phyloP scores from a whole-genome alignment of 352 stramenopile species.

The Elongisporangium prolatum region DNA sequence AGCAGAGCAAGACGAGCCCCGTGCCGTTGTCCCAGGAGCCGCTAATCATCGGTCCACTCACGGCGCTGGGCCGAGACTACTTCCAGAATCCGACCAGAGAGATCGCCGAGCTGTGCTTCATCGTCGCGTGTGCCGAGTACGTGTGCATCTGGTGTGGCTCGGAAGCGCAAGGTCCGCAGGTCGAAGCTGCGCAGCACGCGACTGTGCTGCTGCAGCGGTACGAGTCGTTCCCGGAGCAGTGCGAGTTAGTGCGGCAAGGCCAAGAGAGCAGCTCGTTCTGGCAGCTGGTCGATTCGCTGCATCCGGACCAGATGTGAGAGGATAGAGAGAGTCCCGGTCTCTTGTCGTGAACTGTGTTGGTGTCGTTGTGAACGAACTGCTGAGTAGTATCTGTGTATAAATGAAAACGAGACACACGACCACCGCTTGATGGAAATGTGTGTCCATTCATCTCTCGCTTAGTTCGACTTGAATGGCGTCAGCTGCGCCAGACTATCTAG shows the following conservation, averaged over 20 bases:
- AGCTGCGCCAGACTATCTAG: constrained; percentile 12
- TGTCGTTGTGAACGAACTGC: not conserved
- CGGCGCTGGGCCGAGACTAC: constrained; percentile 36
- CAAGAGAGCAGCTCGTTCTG: constrained; percentile 72
- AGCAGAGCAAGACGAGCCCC: constrained; percentile 7
- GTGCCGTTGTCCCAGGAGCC: constrained; percentile 25
- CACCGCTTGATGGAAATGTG: not conserved
- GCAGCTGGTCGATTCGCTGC: constrained; percentile 45
- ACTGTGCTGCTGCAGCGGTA: constrained; percentile 66
- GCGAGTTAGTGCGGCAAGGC: constrained; percentile 63
- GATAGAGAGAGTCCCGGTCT: not conserved
- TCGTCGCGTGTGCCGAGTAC: constrained; percentile 68
- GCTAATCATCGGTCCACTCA: constrained; percentile 54
- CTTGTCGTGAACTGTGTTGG: not conserved
- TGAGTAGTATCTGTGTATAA: not conserved
- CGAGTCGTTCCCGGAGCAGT: constrained; percentile 69
- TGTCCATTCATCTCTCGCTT: not conserved
- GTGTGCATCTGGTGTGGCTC: constrained; percentile 81
- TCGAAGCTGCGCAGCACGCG: constrained; percentile 58
- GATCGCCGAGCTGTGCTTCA: constrained; percentile 51
- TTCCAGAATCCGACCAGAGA: constrained; percentile 60
- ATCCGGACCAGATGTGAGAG: constrained; percentile 18
- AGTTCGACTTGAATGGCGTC: constrained; percentile 5
- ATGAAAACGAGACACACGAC: not conserved
- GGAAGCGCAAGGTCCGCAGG: constrained; percentile 36